phyloP scores from a whole-genome alignment of 1,284 basidiomycete species.

The Microbotryomycetes sp. region DNA sequence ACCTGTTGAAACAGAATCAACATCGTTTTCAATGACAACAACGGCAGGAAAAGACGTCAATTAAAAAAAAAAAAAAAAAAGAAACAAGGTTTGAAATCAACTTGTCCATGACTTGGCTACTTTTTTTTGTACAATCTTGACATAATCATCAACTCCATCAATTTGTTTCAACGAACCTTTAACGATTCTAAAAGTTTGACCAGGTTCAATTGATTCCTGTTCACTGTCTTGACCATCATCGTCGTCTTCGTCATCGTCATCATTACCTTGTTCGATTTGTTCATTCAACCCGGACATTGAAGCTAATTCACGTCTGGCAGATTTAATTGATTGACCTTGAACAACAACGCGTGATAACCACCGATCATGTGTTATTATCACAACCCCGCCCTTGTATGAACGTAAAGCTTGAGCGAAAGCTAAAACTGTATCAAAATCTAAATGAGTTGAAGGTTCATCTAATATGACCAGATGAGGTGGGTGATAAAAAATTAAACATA shows the following conservation, averaged over 20 bases:
- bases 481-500: constrained; percentile 50
- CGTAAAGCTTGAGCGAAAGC: constrained; percentile 55
- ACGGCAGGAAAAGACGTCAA: no score
- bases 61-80: no score
- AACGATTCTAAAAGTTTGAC: constrained; percentile 48
- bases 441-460: constrained; percentile 64
- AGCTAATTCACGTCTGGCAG: constrained; percentile 22
- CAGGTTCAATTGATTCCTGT: constrained; percentile 36
- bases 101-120: no score
- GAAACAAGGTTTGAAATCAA: no score
- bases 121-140: neutral
- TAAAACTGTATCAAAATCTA: constrained; percentile 60
- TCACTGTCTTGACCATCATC: constrained; percentile 9
- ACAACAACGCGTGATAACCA: constrained; percentile 45
- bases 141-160: constrained; percentile 36
- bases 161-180: constrained; percentile 46
- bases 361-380: constrained; percentile 65
- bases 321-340: constrained; percentile 40
- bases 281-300: constrained; percentile 35
- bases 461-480: constrained; percentile 54
- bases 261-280: constrained; percentile 37
- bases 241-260: constrained; percentile 37
- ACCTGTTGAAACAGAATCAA: no score
- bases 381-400: constrained; percentile 54
- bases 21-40: no score